These are phyloP conservation scores for Royoungia palumana DNA, from an alignment of 768 basidiomycete species.

Conservation along the genomic window DNA sequence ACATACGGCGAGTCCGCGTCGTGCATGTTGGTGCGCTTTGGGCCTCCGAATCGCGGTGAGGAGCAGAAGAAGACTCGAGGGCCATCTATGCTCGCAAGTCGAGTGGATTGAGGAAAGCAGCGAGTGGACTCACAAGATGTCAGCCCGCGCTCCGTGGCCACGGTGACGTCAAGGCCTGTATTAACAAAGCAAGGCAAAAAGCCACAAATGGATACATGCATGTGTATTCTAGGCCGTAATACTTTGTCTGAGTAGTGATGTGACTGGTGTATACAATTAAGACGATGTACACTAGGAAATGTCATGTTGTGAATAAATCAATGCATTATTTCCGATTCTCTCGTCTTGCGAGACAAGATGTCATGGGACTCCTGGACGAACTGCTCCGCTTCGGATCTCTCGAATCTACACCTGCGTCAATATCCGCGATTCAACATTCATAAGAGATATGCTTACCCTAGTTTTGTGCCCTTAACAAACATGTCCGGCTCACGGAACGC, in stretches of 20 bases:
- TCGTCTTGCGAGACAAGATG: slow-evolving; percentile 38
- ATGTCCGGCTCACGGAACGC: slow-evolving; percentile 88
- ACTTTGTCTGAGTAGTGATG: slow-evolving; percentile 21
- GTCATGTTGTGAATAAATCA: slow-evolving; percentile 12
- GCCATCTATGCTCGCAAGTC: slow-evolving; percentile 10
- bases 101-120: not conserved
- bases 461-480: slow-evolving; percentile 70
- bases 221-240: not conserved
- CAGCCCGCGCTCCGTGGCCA: not conserved
- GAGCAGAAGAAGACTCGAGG: slow-evolving; percentile 1
- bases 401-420: slow-evolving; percentile 46
- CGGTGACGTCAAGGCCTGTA: slow-evolving; percentile 26
- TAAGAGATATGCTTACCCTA: slow-evolving; percentile 51
- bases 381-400: slow-evolving; percentile 61
- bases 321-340: slow-evolving; percentile 25
- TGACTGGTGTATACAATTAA: slow-evolving; percentile 13
- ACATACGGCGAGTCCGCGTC: slow-evolving; percentile 49
- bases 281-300: slow-evolving; percentile 3
- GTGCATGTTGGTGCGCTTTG: not conserved
- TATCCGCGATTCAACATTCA: slow-evolving; percentile 10
- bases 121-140: not conserved
- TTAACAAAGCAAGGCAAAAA: not conserved
- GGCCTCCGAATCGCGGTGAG: not conserved
- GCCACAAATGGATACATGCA: too few species aligned
- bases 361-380: slow-evolving; percentile 63